phyloP scores from a whole-genome alignment of 2,329 filamentous ascomycete genomes.

The Pezicula neosporulosa region DNA sequence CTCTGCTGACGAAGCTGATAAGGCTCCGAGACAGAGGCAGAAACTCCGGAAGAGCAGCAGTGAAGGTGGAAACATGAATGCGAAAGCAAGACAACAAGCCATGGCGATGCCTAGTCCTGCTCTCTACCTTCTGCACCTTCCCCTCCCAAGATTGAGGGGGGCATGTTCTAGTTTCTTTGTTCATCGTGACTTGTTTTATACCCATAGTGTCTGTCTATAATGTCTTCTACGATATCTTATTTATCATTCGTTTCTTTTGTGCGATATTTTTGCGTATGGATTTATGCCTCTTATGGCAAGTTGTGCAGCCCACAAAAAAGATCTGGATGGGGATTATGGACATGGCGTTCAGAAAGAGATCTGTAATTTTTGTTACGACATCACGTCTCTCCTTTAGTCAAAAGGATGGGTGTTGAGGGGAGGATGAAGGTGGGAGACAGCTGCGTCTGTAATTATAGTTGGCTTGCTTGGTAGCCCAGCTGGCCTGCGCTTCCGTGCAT shows the following conservation, averaged over 20 bases:
- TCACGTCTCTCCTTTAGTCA: neutral
- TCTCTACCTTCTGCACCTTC: constrained; percentile 18
- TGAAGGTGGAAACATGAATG: constrained; percentile 28
- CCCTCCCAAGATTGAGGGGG: constrained; percentile 15
- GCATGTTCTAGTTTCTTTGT: constrained; percentile 23
- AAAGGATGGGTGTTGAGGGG: neutral
- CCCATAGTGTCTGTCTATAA: constrained; percentile 13
- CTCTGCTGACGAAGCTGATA: constrained; percentile 26
- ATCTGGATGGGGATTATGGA: neutral
- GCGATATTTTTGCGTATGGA: no score
- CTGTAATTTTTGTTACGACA: neutral
- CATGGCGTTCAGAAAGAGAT: neutral
- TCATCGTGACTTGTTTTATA: constrained; percentile 12
- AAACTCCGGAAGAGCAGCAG: constrained; percentile 26
- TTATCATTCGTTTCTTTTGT: no score
- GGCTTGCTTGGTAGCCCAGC: constrained; percentile 15
- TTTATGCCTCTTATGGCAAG: no score
- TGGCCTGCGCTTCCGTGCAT: constrained; percentile 17
- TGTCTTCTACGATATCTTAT: neutral
- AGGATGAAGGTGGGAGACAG: neutral
- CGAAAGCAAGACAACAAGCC: constrained; percentile 19
- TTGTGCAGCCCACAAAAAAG: no score
- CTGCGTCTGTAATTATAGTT: neutral
- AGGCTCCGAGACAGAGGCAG: constrained; percentile 16
- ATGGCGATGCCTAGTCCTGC: constrained; percentile 22